Base-by-base conservation (phyloP, 352 stramenopile genomes). In the Blastocystis sp. region DNA sequence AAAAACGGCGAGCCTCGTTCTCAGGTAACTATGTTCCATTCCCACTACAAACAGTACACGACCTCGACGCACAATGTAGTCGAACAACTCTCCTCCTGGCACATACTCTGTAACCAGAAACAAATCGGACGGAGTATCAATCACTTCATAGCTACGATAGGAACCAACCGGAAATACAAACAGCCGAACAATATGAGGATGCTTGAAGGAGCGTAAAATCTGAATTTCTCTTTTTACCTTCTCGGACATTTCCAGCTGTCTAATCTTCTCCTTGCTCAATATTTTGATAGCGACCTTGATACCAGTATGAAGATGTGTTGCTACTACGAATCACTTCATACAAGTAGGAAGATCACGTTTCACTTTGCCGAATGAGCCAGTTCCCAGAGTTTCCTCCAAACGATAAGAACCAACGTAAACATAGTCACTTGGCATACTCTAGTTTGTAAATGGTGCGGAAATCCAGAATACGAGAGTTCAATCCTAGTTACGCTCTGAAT, bases 231-330 rank as follows among this genome's bases (percentile, higher is more conserved):
- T 94, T 68, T 97, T 94, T 47, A 99, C 97, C 92, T 99, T 99
- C 91, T 99, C 97, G 91, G 96, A 95, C 97, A 99, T 99, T 90
- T 98, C 96, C 41, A 98, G 94, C 80, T 97, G 95, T 88, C 97
- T 96, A 92, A 99, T 99, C 90, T 99, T 99, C 89, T 95, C 95
- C 90, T 97, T 97, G 92, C 99, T 99, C 18, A 99, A 92, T 90
- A 99, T 99, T 93, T 99, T 99, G 68, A 99, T 98, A 43, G 97
- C 97, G 37, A 99, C 97, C 90, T 98, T 98, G 90, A 98, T 95
- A 37, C 96, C 95, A 76, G 97, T 99, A 89, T 98, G 95, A 80
- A 98, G 94, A 93, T 99, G 97, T 64, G 97, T 96, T 11, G 96
- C 97, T 80, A 99, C 73, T 84, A 84, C 5, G 11, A 68, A 50